A percentile compares a stretch with the other conserved stretches of the same genome.
Conservation (phyloP, 129 eudicot genomes). For the Solidago caesia region DNA sequence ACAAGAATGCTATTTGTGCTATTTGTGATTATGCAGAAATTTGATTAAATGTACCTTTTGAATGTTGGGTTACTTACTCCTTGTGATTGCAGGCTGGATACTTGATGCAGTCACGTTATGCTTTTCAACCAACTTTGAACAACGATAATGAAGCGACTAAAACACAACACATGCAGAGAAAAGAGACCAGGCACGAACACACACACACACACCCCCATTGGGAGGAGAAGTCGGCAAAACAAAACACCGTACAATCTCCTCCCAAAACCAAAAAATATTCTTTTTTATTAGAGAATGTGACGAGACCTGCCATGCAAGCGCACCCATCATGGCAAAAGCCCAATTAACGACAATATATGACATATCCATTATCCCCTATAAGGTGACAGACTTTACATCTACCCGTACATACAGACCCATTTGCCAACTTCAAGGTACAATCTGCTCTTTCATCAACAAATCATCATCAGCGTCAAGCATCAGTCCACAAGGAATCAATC, state of each 20-base stretch:
- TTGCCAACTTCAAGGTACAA: no score
- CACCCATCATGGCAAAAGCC: conserved; percentile 52
- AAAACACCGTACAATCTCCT: conserved; percentile 67
- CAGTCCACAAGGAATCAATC: background rate
- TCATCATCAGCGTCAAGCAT: background rate
- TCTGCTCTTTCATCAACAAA: no score
- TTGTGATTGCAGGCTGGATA: no score
- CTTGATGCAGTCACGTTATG: no score
- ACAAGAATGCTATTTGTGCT: no score
- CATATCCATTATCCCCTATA: background rate
- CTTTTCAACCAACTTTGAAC: no score
- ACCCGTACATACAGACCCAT: background rate
- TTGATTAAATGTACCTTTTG: no score
- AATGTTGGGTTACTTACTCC: no score
- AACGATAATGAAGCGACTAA: background rate
- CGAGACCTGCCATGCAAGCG: conserved; percentile 45
- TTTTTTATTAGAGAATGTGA: conserved; percentile 8
- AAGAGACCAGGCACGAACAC: conserved; percentile 1
- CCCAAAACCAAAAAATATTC: conserved; percentile 21
- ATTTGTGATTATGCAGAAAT: no score
- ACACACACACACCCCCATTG: conserved; percentile 29
- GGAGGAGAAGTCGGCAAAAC: conserved; percentile 53
- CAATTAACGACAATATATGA: background rate
- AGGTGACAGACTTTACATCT: background rate
- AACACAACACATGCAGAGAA: background rate